Percentiles rank a stretch among this genome's conserved stretches.
These are phyloP conservation scores for Anthoceros angustus DNA, from an alignment of 225 moss, liverwort and hornwort species.

Conservation along the genomic window DNA sequence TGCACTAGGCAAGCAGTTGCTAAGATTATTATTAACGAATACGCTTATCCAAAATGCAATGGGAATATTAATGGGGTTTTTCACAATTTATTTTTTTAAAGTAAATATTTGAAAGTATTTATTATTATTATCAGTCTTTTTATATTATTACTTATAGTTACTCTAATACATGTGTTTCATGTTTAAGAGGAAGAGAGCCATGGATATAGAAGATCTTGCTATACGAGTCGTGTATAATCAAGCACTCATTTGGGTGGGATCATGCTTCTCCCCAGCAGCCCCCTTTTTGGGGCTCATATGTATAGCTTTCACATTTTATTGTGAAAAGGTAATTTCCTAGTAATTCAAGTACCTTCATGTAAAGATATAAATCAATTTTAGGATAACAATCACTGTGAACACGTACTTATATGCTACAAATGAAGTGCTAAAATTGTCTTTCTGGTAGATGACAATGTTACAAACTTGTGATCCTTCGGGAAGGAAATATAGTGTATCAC, in stretches of 20 bases:
- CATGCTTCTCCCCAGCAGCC: constrained; percentile 53
- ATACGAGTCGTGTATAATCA: constrained; percentile 74
- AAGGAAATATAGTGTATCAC: background rate
- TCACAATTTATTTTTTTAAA: background rate
- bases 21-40: constrained; percentile 40
- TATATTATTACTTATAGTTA: background rate
- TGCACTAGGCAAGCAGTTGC: constrained; percentile 48
- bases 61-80: constrained; percentile 19
- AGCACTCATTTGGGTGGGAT: constrained; percentile 66
- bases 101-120: background rate
- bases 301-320: constrained; percentile 51
- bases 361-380: too few species aligned
- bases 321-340: constrained; percentile 37
- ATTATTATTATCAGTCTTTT: background rate
- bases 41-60: constrained; percentile 47
- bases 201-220: constrained; percentile 57
- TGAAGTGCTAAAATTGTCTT: background rate
- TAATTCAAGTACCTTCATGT: background rate
- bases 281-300: constrained; percentile 38
- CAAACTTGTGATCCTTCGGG: background rate
- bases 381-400: too few species aligned
- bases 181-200: constrained; percentile 39
- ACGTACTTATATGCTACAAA: background rate
- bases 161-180: constrained; percentile 10
- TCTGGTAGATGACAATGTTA: background rate